Percentiles rank a stretch among this genome's conserved stretches.
phyloP scores from a whole-genome alignment of 768 basidiomycete species.

The Scleroderma citrinum region DNA sequence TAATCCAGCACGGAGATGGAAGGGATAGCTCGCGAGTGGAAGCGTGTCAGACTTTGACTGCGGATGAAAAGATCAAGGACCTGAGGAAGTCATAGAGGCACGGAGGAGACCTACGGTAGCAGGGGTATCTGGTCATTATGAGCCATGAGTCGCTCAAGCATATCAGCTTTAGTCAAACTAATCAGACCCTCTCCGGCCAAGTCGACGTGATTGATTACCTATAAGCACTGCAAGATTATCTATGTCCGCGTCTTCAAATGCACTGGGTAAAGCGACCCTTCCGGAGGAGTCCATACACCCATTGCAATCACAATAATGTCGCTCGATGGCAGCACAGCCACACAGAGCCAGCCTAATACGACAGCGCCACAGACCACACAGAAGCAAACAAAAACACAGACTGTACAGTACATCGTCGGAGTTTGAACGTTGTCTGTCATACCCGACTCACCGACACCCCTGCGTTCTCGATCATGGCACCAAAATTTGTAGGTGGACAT shows the following conservation, averaged over 20 bases:
- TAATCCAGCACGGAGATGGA: conserved; percentile 88
- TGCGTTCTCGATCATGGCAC: conserved; percentile 52
- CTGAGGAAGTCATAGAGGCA: conserved; percentile 5
- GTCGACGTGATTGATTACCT: conserved; percentile 44
- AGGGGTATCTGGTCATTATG: conserved; percentile 97
- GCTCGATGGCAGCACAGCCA: conserved; percentile 18
- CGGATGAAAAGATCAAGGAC: conserved; percentile 17
- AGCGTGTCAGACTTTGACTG: conserved; percentile 88
- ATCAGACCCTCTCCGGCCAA: conserved; percentile 14
- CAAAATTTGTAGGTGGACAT: conserved; percentile 58
- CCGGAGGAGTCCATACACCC: conserved; percentile 71
- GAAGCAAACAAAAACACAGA: conserved; percentile 26
- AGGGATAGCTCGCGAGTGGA: conserved; percentile 91
- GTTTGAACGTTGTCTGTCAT: conserved; percentile 46
- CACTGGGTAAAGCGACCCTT: conserved; percentile 74
- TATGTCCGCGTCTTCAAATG: conserved; percentile 79
- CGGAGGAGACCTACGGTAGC: conserved; percentile 54
- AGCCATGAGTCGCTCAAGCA: conserved; percentile 89
- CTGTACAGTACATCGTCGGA: conserved; percentile 57
- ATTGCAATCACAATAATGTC: conserved; percentile 48
- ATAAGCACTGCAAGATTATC: conserved; percentile 86
- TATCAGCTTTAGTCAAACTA: conserved; percentile 62
- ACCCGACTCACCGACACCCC: conserved; percentile 10
- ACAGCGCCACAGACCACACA: conserved; percentile 25
- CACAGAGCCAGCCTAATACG: background rate